Conservation (phyloP, 2,329 filamentous ascomycete genomes). For the Hymenoscyphus linearis region DNA sequence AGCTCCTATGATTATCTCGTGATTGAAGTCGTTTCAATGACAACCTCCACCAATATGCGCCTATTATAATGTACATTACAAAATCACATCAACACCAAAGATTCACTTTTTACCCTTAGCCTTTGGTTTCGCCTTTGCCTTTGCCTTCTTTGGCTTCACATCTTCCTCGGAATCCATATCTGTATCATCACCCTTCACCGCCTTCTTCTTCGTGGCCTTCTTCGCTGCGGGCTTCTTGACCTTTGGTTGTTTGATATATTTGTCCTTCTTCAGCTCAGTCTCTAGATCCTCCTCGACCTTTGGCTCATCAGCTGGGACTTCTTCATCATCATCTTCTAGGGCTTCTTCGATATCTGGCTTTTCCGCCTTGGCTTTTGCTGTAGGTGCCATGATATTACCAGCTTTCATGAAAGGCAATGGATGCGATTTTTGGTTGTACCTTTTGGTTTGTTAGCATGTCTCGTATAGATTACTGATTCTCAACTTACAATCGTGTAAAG, state of each 20-base stretch:
- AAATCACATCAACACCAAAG: constrained; percentile 3
- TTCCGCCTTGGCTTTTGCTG: constrained; percentile 46
- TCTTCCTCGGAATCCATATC: constrained; percentile 22
- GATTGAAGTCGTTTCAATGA: too few relatives aligned
- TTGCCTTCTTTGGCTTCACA: constrained; percentile 26
- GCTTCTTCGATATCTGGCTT: constrained; percentile 93
- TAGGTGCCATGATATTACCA: constrained; percentile 66
- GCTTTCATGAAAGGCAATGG: constrained; percentile 97
- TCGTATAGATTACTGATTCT: not conserved
- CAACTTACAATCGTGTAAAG: constrained; percentile 79
- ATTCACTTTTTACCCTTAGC: constrained; percentile 26
- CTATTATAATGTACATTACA: not conserved
- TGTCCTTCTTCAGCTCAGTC: constrained; percentile 85
- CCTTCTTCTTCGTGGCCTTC: constrained; percentile 41
- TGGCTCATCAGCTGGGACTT: constrained; percentile 48
- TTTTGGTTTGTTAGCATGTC: constrained; percentile 32
- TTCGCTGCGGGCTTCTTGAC: constrained; percentile 53
- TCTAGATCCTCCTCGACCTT: constrained; percentile 66
- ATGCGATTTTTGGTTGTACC: constrained; percentile 81
- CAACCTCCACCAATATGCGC: not conserved
- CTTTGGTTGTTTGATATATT: constrained; percentile 92
- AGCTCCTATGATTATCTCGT: too few relatives aligned
- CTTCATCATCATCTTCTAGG: constrained; percentile 78
- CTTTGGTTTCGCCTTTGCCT: constrained; percentile 23
- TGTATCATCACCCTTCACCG: constrained; percentile 22